Conservation (phyloP, 2,329 filamentous ascomycete species). For the Teratosphaeria pseudoeucalypti region DNA sequence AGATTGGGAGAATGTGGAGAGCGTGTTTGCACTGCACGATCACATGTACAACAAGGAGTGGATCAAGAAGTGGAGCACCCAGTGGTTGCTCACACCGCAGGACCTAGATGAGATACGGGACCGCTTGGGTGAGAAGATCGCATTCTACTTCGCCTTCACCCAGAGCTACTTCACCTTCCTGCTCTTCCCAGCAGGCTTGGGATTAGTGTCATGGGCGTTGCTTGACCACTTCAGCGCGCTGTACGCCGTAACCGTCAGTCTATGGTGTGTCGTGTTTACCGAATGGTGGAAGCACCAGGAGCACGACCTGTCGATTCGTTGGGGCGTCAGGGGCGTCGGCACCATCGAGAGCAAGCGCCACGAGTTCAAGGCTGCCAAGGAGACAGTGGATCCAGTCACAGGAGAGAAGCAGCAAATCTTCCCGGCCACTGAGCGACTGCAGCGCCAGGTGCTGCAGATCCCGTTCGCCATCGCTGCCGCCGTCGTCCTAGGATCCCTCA, state of each 20-base stretch:
- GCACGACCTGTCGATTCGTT: constrained; percentile 71
- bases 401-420: constrained; percentile 70
- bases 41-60: constrained; percentile 43
- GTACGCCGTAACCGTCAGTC: constrained; percentile 65
- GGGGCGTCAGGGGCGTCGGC: constrained; percentile 79
- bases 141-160: constrained; percentile 91
- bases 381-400: constrained; percentile 68
- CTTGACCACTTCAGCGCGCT: constrained; percentile 73
- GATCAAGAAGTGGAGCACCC: constrained; percentile 42
- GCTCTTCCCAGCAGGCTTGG: constrained; percentile 69
- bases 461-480: constrained; percentile 73
- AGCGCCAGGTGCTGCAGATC: constrained; percentile 68
- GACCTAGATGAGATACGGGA: constrained; percentile 43
- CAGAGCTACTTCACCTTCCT: constrained; percentile 84
- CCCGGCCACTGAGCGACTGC: constrained; percentile 61
- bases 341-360: constrained; percentile 66
- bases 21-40: constrained; percentile 41
- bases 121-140: constrained; percentile 53
- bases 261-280: constrained; percentile 86
- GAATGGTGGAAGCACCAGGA: constrained; percentile 97
- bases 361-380: constrained; percentile 70
- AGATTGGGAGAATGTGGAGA: constrained; percentile 41
- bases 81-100: constrained; percentile 36
- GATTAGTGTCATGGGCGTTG: constrained; percentile 67
- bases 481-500: constrained; percentile 65